Percentiles rank a stretch among this genome's conserved stretches.
Conservation (phyloP, 768 basidiomycete genomes). For the Cytidiella melzeri region DNA sequence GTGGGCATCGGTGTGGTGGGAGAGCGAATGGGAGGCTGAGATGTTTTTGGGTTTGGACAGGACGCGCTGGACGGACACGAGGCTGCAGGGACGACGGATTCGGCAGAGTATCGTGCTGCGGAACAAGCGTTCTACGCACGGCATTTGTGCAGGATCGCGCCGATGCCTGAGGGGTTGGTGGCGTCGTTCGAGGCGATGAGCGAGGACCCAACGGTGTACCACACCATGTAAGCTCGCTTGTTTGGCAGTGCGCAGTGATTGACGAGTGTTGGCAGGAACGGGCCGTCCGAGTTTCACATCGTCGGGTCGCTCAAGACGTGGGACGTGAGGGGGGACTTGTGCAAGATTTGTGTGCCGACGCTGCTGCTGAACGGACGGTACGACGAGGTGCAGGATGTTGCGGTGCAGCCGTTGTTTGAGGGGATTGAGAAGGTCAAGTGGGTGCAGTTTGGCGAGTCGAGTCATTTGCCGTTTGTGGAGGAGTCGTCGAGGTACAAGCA, state of each 20-base stretch:
- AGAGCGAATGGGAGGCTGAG: background rate
- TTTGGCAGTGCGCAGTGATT: background rate
- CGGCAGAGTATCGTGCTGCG: constrained; percentile 40
- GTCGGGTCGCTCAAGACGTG: constrained; percentile 39
- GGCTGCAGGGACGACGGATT: constrained; percentile 34
- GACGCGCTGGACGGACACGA: constrained; percentile 32
- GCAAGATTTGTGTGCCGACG: constrained; percentile 32
- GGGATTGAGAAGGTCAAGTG: constrained; percentile 36
- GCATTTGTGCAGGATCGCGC: constrained; percentile 39
- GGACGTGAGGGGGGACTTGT: constrained; percentile 39
- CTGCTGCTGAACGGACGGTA: constrained; percentile 34
- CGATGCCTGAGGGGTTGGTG: constrained; percentile 36
- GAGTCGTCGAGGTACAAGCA: constrained; percentile 36
- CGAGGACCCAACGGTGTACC: constrained; percentile 42
- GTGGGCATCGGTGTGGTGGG: background rate
- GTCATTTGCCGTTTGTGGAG: constrained; percentile 40
- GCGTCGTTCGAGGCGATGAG: constrained; percentile 28
- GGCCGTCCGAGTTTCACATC: constrained; percentile 33
- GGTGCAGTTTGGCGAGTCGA: constrained; percentile 38
- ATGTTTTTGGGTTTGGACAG: background rate
- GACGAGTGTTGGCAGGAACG: constrained; percentile 12
- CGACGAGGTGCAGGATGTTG: constrained; percentile 37
- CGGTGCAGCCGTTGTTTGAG: constrained; percentile 31
- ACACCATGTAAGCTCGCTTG: constrained; percentile 35
- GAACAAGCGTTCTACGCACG: constrained; percentile 35